Evolutionary conservation across 148 eudicot genomes (phyloP), one percentile per base, ranked within the genome.

Genomic region (Beta vulgaris): DNA sequence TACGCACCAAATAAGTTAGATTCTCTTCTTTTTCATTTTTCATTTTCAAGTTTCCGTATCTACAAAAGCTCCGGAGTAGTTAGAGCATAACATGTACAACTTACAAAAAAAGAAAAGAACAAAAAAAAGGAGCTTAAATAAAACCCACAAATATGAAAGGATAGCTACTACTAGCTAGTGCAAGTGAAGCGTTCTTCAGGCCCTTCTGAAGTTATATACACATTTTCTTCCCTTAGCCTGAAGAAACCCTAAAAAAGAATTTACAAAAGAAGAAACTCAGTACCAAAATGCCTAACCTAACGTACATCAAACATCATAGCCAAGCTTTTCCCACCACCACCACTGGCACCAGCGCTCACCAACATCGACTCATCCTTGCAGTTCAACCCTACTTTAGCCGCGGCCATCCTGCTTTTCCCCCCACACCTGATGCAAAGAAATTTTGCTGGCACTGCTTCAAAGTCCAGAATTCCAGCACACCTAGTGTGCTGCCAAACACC

Each of bases 401-500:
- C 15, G 6, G 77, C 76, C 55, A 46, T 71, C 37, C 64, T 53
- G 31, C 73, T 62, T 5, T 49, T 25, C 29, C 59, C 70, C 58
- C 73, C 71, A 54, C 92, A 91, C 61, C 86, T 74, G 57, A 55
- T 55, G 57, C 98, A 93, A 42, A 85, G 79, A 60, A 86, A 93
- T 84, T 74, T 89, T 2, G 81, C 87, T 8, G 98, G 98, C 10
- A 87, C 97, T 1, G 73, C 78, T 23, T 84, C 89, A 51, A 54
- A 80, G 68, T 93, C 98, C 0, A 73, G 78, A 54, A 93, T 90
- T 39, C 93, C 91, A 1, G 85, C 84, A 76, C 98, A 93, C 79
- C 98, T 82, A 15, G 98, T 93, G 72, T 93, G 98, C 81, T 88
- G 95, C 98, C 98, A 93, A n/a, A 88, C 85, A 5, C 93, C 86